Evolutionary conservation across 75 land plant species (phyloP).

Genomic region (Cupressus sempervirens): DNA sequence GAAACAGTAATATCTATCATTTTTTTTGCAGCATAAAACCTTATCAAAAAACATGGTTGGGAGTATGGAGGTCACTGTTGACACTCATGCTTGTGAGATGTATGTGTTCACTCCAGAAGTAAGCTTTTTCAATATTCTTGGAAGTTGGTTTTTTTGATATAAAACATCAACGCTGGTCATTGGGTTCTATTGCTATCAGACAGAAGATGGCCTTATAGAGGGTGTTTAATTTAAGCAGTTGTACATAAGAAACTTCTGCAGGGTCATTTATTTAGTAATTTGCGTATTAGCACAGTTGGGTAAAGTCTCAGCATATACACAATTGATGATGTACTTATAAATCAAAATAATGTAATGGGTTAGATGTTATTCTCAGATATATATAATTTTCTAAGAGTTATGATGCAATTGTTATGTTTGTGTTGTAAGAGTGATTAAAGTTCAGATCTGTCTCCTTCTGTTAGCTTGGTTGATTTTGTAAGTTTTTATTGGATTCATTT

Average conservation of each 20-base stretch:
- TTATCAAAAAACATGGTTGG: slow-evolving; percentile 22
- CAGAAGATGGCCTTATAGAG: background rate
- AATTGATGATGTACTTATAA: background rate
- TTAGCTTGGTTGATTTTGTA: background rate
- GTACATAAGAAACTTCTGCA: background rate
- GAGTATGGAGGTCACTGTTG: slow-evolving; percentile 37
- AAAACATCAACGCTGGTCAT: background rate
- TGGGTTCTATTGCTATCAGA: background rate
- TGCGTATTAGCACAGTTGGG: background rate
- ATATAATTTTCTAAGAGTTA: background rate
- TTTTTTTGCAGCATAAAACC: slow-evolving; percentile 51
- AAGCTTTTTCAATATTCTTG: background rate
- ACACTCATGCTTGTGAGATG: slow-evolving; percentile 60
- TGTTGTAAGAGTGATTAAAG: background rate
- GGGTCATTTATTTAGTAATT: background rate
- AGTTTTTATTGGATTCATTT: background rate
- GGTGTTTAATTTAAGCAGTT: background rate
- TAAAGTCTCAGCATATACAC: background rate
- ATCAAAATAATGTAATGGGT: background rate
- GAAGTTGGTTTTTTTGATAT: background rate
- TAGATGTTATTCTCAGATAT: background rate
- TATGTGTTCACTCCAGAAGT: slow-evolving; percentile 49
- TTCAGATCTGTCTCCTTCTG: background rate
- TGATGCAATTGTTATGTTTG: background rate
- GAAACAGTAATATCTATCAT: background rate